Evolutionary conservation across 306 rosid genomes (phyloP).

Genomic region (Aeschynomene evenia): DNA sequence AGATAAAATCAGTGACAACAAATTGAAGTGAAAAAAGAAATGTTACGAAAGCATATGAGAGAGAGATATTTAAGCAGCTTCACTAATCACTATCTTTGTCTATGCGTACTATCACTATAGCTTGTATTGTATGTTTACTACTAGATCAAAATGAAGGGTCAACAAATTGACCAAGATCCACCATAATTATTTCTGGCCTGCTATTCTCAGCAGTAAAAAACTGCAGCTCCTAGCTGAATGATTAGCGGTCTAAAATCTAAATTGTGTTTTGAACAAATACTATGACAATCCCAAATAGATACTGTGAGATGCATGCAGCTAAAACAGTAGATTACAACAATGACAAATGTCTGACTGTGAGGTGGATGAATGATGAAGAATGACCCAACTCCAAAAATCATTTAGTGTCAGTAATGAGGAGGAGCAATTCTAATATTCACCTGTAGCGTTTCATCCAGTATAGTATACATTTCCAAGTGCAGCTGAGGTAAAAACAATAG

Average conservation of each 20-base stretch:
- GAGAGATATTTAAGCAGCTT: neutral
- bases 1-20: neutral
- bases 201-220: conserved; percentile 1
- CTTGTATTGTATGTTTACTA: neutral
- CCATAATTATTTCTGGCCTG: conserved; percentile 19
- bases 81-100: neutral
- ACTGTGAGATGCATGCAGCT: conserved; percentile 12
- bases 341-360: conserved; percentile 7
- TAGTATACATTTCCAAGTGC: conserved; percentile 19
- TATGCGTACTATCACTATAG: neutral
- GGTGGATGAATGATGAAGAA: conserved; percentile 3
- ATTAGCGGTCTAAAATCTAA: neutral
- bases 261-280: conserved; percentile 23
- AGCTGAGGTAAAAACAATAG: conserved; percentile 30
- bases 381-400: conserved; percentile 12
- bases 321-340: conserved; percentile 20
- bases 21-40: neutral
- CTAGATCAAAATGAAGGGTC: neutral
- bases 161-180: conserved; percentile 19
- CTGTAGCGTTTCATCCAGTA: conserved; percentile 4
- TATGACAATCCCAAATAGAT: no score
- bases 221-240: conserved; percentile 24
- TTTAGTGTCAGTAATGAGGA: neutral
- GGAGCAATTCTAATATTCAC: conserved; percentile 11
- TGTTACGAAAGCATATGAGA: conserved; percentile 5